Base-by-base conservation (phyloP, 176 grass and related monocot species). In the Oryza brachyantha region DNA sequence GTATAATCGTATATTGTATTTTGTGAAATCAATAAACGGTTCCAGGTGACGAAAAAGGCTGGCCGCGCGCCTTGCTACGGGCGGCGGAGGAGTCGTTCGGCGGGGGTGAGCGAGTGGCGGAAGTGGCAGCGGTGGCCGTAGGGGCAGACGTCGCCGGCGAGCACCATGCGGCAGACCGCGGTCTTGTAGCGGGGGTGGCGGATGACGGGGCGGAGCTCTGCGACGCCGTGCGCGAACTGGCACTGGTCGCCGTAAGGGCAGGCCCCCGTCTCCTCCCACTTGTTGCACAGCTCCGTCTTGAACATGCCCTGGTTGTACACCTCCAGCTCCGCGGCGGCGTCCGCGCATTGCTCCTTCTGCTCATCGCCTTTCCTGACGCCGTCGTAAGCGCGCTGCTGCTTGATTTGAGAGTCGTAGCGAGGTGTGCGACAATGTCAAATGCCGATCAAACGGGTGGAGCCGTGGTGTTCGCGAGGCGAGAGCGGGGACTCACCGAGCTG, bases 261-360 rank as follows among this genome's bases (percentile, higher is more conserved):
- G 45, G 68, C 81, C 39, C 96, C 90, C 6, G 77, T 96, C 79
- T 99, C 92, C 86, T 96, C 92, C 96, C 96, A 99, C 68, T 99
- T 99, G 88, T 99, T 99, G 92, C 96, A 99, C 21, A 99, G 86
- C 90, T 99, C 96, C 28, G 92, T 96, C 85, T 99, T 99, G 84
- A 96, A 88, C 96, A 91, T 99, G 38, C 96, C 96, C 81, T 99
- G 96, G 86, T 91, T 88, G 90, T 74, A 99, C 72, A 99, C 96
- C 70, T 99, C 92, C 83, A 99, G 62, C 81, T 99, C 92, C 68
- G 84, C n/a, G 45, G 27, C 70, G 27, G 27, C 38, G 12, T 54
- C 50, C 72, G 77, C 68, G 31, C 40, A 16, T 31, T 77, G 62
- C 88, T 78, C 58, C 72, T 84, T 70, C 12, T 19, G 19, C 11